Evolutionary conservation across 1,139 yeast species (phyloP), one percentile per base, ranked within the genome.

Genomic region (Diutina scorzettiae): DNA sequence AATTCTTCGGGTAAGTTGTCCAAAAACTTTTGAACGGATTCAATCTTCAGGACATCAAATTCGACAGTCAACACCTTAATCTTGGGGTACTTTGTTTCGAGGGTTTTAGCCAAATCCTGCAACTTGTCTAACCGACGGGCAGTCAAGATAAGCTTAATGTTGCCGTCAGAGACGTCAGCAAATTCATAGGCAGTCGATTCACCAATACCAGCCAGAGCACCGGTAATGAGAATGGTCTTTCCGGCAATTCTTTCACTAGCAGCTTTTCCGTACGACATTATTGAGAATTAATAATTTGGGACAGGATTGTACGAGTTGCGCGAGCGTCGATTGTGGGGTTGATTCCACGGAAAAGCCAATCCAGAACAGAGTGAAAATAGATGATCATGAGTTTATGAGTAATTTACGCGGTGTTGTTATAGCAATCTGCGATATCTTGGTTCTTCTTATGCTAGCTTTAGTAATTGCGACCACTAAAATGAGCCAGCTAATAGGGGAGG

Each of bases 111-210:
- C 43, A 81, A 59, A 21, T 62, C 58, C 9, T 63, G 58, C 40
- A 79, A 60, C 47, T 67, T 69, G 14, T 78, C 83, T 34, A 68
- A 55, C 58, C 93, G 71, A 58, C 93, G 73, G 5, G 93, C 93
- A 3, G 82, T 70, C 17, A 83, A 64, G 44, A 85, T 65, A 47
- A 85, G 66, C 49, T 78, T 78, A 50, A 81, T 59, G 29, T 72
- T 59, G 40, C 94, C 93, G 43, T 76, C 64, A 16, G 89, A 66
- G 12, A 87, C 84, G 23, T 64, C 70, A 40, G 41, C 41, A 14
- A 37, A 28, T 21, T 37, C 33, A 14, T 29, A 20, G 18, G 41
- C 41, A 3, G 33, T 28, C 19, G 41, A 29, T 16, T 28, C 41
- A 16, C 41, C 41, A 28, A 37, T 37, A 3, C 41, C 41, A 5